A percentile compares a stretch with the other conserved stretches of the same genome.
Conservation (phyloP, 176 grass and related monocot species). For the Aegilops umbellulata region DNA sequence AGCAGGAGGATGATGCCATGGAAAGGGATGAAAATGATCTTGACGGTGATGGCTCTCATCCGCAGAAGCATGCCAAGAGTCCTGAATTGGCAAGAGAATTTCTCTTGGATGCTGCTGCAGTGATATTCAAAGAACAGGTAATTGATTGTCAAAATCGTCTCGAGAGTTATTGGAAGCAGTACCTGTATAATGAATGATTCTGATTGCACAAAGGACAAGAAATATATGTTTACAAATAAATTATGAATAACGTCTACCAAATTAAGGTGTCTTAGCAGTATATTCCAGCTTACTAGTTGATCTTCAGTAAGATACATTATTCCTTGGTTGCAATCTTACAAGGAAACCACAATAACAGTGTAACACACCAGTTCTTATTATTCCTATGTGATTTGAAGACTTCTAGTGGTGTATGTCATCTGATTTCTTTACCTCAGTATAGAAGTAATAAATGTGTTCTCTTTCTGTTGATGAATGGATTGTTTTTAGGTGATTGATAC, state of each 20-base stretch:
- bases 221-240: neutral
- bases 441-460: neutral
- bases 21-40: slow-evolving; percentile 92
- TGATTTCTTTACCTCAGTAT: slow-evolving; percentile 7
- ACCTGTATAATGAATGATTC: slow-evolving; percentile 20
- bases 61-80: slow-evolving; percentile 96
- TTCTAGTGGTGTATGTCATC: neutral
- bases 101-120: slow-evolving; percentile 87
- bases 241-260: slow-evolving; percentile 1
- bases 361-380: neutral
- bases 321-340: slow-evolving; percentile 3
- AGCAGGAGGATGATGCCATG: slow-evolving; percentile 90
- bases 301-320: slow-evolving; percentile 24
- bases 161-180: neutral
- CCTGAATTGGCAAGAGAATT: slow-evolving; percentile 97
- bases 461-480: neutral
- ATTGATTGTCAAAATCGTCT: neutral
- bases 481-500: neutral
- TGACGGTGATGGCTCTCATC: slow-evolving; percentile 63
- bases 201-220: neutral
- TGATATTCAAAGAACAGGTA: slow-evolving; percentile 99
- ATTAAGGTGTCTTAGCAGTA: slow-evolving; percentile 6
- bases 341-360: neutral
- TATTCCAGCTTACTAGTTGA: slow-evolving; percentile 23
- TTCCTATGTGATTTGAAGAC: neutral